Percentiles rank a stretch among this genome's conserved stretches.
Conservation (phyloP, 176 grass and related monocot species). For the Raddia guianensis region DNA sequence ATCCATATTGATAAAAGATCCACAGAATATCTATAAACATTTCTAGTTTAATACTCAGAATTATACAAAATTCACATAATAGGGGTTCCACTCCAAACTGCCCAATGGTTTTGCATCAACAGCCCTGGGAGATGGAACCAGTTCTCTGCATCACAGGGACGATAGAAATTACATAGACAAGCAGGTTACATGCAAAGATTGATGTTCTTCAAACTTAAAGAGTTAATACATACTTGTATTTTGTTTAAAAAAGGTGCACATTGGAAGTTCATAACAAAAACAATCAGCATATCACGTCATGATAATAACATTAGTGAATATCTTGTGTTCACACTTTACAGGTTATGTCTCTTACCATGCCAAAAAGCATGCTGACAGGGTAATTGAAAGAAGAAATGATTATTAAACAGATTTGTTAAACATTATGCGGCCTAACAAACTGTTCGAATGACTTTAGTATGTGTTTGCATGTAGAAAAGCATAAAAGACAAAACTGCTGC, state of each 20-base stretch:
- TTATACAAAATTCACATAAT: not conserved
- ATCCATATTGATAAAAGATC: not conserved
- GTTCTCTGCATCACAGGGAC: conserved; percentile 10
- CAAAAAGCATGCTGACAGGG: not conserved
- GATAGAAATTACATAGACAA: not conserved
- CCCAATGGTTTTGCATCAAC: not conserved
- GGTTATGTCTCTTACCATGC: not conserved
- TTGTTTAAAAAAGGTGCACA: not conserved
- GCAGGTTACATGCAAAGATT: not conserved
- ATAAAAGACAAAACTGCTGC: not conserved
- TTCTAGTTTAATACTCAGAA: conserved; percentile 8
- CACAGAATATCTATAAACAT: conserved; percentile 4
- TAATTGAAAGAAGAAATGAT: not conserved
- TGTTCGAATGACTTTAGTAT: not conserved
- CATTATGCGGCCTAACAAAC: not conserved
- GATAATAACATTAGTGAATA: not conserved
- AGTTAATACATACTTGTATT: not conserved
- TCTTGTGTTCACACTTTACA: not conserved
- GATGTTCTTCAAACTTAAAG: not conserved
- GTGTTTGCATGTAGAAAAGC: not conserved
- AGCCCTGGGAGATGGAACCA: not conserved
- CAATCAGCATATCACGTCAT: not conserved
- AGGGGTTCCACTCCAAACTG: not conserved
- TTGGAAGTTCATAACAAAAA: not conserved
- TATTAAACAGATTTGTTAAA: not conserved